These are phyloP conservation scores for Beauveria pseudobassiana DNA, from an alignment of 2,329 filamentous ascomycete genomes.

Conservation along the genomic window DNA sequence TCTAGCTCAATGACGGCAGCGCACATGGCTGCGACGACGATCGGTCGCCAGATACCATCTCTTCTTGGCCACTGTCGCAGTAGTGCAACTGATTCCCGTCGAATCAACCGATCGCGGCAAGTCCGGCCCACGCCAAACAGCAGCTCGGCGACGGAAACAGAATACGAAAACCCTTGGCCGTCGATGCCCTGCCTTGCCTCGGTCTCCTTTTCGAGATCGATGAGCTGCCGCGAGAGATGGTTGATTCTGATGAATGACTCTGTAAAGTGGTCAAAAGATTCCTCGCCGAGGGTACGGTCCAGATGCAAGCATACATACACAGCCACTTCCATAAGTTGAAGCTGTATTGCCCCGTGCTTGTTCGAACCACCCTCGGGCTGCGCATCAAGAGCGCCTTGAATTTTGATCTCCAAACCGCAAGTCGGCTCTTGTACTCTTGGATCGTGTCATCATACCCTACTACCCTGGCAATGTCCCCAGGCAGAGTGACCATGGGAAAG, in stretches of 20 bases:
- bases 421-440: neutral
- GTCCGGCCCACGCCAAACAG: slow-evolving; percentile 3
- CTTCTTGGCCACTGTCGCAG: slow-evolving; percentile 7
- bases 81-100: neutral
- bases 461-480: neutral
- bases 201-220: neutral
- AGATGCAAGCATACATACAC: neutral
- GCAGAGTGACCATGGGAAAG: slow-evolving; percentile 4
- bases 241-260: neutral
- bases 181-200: slow-evolving; percentile 4
- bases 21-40: slow-evolving; percentile 5
- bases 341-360: neutral
- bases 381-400: neutral
- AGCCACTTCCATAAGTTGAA: slow-evolving; percentile 7
- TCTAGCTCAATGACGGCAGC: slow-evolving; percentile 2
- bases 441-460: neutral
- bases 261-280: neutral
- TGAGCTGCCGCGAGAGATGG: neutral
- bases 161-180: slow-evolving; percentile 5
- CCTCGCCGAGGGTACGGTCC: neutral
- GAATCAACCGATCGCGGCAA: neutral
- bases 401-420: neutral
- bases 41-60: slow-evolving; percentile 1
- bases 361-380: neutral
- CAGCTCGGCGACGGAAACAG: slow-evolving; percentile 1